phyloP scores from a whole-genome alignment of 805 yeast species.

The Candida ortonii region DNA sequence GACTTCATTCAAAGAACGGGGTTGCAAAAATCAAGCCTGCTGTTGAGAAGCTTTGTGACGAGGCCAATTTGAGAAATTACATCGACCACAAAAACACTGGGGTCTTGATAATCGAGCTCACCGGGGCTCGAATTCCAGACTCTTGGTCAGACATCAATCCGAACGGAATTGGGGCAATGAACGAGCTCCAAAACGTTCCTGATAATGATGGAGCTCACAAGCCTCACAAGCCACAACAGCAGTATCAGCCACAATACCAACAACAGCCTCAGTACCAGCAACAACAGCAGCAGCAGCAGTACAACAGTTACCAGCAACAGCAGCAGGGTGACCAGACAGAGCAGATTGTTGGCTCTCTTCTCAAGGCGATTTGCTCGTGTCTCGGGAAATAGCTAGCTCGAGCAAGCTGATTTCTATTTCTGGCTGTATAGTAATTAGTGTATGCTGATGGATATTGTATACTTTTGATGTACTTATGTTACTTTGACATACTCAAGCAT shows the following conservation, averaged over 20 bases:
- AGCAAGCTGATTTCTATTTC: neutral
- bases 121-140: constrained; percentile 43
- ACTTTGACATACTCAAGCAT: too few relatives aligned
- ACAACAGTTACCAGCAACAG: constrained; percentile 29
- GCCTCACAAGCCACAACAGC: constrained; percentile 9
- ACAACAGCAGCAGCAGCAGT: constrained; percentile 29
- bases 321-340: constrained; percentile 8
- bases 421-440: too few relatives aligned
- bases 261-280: constrained; percentile 28
- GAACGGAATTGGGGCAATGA: constrained; percentile 34
- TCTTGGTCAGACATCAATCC: constrained; percentile 32
- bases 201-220: constrained; percentile 17
- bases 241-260: constrained; percentile 21
- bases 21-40: constrained; percentile 90
- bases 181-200: constrained; percentile 25
- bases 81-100: constrained; percentile 76
- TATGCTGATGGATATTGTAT: too few relatives aligned
- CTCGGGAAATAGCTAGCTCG: constrained; percentile 3
- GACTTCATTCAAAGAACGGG: constrained; percentile 76
- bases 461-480: too few relatives aligned
- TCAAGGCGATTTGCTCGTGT: constrained; percentile 10
- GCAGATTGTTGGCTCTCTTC: constrained; percentile 6
- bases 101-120: constrained; percentile 68
- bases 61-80: constrained; percentile 57
- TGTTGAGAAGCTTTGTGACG: constrained; percentile 69